A percentile compares a stretch with the other conserved stretches of the same genome.
These are phyloP conservation scores for Panicum hallii DNA, from an alignment of 202 grass and related monocot genomes.

Conservation along the genomic window DNA sequence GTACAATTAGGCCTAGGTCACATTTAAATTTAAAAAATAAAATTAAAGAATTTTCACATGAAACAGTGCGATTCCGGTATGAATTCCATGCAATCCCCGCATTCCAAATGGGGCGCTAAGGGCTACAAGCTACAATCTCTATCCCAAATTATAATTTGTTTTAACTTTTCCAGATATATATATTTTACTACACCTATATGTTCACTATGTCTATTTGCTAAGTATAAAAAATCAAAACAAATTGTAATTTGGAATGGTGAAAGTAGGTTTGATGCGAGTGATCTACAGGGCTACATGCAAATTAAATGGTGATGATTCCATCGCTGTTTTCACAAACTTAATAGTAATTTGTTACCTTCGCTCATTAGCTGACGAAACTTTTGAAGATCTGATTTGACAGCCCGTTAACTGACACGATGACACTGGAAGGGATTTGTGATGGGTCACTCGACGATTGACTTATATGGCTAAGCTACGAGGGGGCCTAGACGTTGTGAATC, in stretches of 20 bases:
- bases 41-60: not conserved
- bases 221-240: too few species aligned
- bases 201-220: too few species aligned
- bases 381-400: not conserved
- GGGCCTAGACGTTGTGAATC: not conserved
- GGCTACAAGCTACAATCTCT: not conserved
- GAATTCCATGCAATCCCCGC: slow-evolving; percentile 1
- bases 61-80: not conserved
- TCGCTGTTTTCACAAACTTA: not conserved
- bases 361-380: not conserved
- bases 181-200: too few species aligned
- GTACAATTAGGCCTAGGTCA: not conserved
- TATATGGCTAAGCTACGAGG: not conserved
- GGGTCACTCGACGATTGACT: not conserved
- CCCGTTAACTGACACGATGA: not conserved
- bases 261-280: not conserved
- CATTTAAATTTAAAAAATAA: not conserved
- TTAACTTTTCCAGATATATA: too few species aligned
- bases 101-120: not conserved
- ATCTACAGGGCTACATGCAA: not conserved
- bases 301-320: not conserved
- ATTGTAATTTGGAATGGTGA: too few species aligned
- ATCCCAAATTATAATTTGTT: too few species aligned
- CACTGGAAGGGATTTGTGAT: not conserved
- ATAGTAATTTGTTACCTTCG: not conserved